Evolutionary conservation across 176 grass and related monocot genomes (phyloP), one percentile per base, ranked within the genome.

Genomic region (Areca catechu): DNA sequence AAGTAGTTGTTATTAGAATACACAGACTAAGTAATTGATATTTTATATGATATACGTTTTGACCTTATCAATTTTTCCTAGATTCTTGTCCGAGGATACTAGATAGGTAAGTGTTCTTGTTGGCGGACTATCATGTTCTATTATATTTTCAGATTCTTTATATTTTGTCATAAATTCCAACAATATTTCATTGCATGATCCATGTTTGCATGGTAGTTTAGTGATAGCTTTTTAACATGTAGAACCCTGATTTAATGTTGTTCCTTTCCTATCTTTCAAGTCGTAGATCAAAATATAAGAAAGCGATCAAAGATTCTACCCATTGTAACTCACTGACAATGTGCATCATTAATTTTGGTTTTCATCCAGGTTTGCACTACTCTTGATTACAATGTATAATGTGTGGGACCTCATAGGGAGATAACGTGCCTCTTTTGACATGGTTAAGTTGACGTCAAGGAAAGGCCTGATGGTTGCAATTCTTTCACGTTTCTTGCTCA

Each of bases 61-160:
- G 65, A 87, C 77, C 4, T 5, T 94, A 23, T 87, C 89, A 15
- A 94, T 94, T 67, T 87, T 94, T 34, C 89, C 83, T 0, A 80
- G 93, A 17, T 97, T 97, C 66, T 73, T 92, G 65, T 88, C 93
- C 16, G 93, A 97, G 70, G 87, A 97, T 56, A 85, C 87, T 10
- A 87, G 93, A 5, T 76, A 74, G 80, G 77, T 93, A 28, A 63
- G 71, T 43, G 34, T 43, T 12, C 9, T 10, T 14, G 34, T 43
- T 43, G 34, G 34, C 34, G 0, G 34, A 43, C 34, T 43, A 43
- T 43, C 14, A 43, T 43, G 34, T 43, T 43, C 34, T 14, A 43
- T 43, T 14, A 43, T 43, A 14, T 43, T 43, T 43, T 43, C 2
- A 43, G 34, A 12, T 43, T 43, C 34, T 43, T 43, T 43, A 12